Percentiles rank a stretch among this genome's conserved stretches.
phyloP scores from a whole-genome alignment of 164 flowering plant genomes.

The Magnolia sinica region DNA sequence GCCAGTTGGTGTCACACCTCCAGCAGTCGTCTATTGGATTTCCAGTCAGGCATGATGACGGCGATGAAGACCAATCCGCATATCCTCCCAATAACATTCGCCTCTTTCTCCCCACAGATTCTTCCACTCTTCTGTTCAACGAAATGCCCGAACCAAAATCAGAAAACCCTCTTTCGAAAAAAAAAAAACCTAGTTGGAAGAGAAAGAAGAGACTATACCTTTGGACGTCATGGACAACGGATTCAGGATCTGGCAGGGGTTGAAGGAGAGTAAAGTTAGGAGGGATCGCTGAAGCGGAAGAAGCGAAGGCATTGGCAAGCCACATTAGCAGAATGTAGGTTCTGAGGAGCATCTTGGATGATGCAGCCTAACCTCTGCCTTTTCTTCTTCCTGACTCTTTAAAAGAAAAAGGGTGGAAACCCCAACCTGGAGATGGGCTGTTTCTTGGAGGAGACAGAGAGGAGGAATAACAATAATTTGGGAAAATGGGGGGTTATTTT shows the following conservation, averaged over 20 bases:
- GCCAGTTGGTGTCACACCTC: slow-evolving; percentile 75
- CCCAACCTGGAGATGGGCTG: background rate
- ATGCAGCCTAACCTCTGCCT: background rate
- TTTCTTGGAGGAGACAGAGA: background rate
- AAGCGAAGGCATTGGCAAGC: slow-evolving; percentile 5
- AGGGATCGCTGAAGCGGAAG: background rate
- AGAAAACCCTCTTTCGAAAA: background rate
- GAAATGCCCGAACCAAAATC: background rate
- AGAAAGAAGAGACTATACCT: slow-evolving; percentile 29
- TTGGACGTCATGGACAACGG: slow-evolving; percentile 49
- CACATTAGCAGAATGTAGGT: slow-evolving; percentile 28
- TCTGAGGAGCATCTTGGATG: slow-evolving; percentile 17
- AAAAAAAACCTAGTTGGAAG: background rate
- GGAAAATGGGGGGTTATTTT: background rate
- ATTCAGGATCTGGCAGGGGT: slow-evolving; percentile 66
- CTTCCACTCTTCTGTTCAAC: slow-evolving; percentile 45
- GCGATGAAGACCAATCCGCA: slow-evolving; percentile 13
- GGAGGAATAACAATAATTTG: background rate
- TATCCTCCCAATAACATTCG: slow-evolving; percentile 18
- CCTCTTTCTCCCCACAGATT: slow-evolving; percentile 36
- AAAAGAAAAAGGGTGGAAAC: background rate
- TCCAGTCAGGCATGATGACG: slow-evolving; percentile 42
- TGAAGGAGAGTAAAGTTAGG: slow-evolving; percentile 54
- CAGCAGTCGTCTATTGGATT: slow-evolving; percentile 89
- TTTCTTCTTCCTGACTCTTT: background rate